Evolutionary conservation across 2,329 filamentous ascomycete species (phyloP).

Genomic region (Sphaerulina vaccinii): DNA sequence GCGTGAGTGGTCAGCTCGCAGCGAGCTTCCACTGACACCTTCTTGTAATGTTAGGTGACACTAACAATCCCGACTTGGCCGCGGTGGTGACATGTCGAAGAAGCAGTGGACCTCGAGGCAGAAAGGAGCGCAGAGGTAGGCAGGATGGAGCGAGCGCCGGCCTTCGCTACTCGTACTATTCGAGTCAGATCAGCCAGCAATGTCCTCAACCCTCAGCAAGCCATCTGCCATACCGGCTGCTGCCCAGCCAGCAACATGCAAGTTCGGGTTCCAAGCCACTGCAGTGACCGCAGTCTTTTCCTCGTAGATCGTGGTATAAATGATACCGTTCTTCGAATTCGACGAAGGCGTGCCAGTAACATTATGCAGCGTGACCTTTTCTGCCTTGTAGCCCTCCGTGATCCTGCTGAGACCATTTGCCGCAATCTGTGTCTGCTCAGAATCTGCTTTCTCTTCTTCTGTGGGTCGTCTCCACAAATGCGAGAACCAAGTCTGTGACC

Average conservation of each 20-base stretch:
- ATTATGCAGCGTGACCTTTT: conserved; percentile 23
- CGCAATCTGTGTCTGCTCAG: conserved; percentile 2
- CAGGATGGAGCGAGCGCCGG: no score
- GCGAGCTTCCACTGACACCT: not conserved
- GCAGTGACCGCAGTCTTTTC: conserved; percentile 45
- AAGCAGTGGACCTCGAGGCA: no score
- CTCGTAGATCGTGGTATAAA: conserved; percentile 46
- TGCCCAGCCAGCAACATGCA: conserved; percentile 51
- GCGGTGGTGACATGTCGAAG: no score
- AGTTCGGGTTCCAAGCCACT: conserved; percentile 54
- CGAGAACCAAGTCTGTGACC: conserved; percentile 57
- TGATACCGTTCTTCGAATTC: conserved; percentile 24
- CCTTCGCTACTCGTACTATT: not conserved
- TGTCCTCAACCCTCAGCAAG: conserved; percentile 51
- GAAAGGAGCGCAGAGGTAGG: no score
- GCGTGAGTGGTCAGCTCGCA: not conserved
- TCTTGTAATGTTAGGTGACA: not conserved
- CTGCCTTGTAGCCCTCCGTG: conserved; percentile 44
- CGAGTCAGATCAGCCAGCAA: conserved; percentile 28
- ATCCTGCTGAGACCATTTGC: conserved; percentile 36
- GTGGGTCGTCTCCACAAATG: conserved; percentile 53
- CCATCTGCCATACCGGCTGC: conserved; percentile 51
- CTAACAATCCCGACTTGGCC: not conserved
- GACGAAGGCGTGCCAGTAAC: conserved; percentile 17
- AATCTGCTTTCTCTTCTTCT: conserved; percentile 18